Evolutionary conservation across 495 filamentous ascomycete species (phyloP).

Genomic region (Baudoinia panamericana): DNA sequence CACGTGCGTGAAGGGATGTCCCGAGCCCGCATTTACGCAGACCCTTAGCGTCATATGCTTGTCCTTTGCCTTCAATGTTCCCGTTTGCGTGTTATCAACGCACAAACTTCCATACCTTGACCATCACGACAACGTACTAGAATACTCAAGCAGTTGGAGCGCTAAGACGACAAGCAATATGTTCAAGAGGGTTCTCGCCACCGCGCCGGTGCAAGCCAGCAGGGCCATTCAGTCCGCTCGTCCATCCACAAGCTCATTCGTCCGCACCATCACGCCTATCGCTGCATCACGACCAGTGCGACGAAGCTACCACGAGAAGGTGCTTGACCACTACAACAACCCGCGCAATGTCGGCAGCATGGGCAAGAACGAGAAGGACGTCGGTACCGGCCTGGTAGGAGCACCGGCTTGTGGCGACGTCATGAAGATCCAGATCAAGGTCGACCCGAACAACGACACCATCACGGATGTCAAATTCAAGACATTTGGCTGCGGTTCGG

Average conservation of each 20-base stretch:
- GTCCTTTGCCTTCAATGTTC: too few relatives aligned
- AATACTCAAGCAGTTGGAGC: too few relatives aligned
- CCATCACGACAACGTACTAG: too few relatives aligned
- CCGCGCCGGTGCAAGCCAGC: conserved; percentile 36
- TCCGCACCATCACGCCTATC: conserved; percentile 24
- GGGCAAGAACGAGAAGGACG: conserved; percentile 68
- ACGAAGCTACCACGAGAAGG: conserved; percentile 52
- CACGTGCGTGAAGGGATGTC: too few relatives aligned
- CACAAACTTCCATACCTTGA: too few relatives aligned
- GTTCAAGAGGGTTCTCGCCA: conserved; percentile 41
- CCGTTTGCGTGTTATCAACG: too few relatives aligned
- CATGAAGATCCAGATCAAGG: conserved; percentile 97
- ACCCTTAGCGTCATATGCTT: too few relatives aligned
- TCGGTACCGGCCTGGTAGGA: conserved; percentile 95
- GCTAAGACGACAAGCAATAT: conserved; percentile 28
- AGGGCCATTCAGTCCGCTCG: conserved; percentile 35
- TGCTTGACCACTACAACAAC: conserved; percentile 87
- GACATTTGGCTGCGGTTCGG: conserved; percentile 95
- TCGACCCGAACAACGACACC: conserved; percentile 75
- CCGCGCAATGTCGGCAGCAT: conserved; percentile 93
- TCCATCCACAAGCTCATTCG: conserved; percentile 23
- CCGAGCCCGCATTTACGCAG: too few relatives aligned
- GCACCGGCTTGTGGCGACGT: conserved; percentile 90
- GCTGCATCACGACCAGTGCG: conserved; percentile 26
- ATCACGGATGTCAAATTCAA: conserved; percentile 96